Conservation (phyloP, 306 rosid genomes). For the Quercus mongolica region DNA sequence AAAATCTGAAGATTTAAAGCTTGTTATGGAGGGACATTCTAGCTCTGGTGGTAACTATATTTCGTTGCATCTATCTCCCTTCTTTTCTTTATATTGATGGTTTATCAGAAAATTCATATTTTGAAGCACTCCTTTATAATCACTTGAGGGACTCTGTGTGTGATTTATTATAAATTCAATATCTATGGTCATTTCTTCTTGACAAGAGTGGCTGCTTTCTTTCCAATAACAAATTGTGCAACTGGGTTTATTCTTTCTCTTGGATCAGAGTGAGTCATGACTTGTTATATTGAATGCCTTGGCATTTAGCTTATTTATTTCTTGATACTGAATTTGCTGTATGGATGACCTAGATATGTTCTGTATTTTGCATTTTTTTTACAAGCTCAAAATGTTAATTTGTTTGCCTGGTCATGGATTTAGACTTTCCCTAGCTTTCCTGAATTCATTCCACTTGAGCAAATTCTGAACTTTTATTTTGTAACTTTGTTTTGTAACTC, state of each 20-base stretch:
- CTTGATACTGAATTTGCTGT: not conserved
- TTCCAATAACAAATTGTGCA: not conserved
- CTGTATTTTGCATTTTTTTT: not conserved
- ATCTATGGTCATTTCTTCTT: not conserved
- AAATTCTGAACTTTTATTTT: not conserved
- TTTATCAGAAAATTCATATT: not conserved
- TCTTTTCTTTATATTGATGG: not conserved
- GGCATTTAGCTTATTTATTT: not conserved
- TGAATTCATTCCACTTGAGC: not conserved
- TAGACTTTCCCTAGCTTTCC: not conserved
- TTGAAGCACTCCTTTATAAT: not conserved
- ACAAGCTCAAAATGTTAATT: not conserved
- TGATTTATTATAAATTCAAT: not conserved
- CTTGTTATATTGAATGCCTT: not conserved
- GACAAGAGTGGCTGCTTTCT: not conserved
- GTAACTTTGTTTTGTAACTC: not conserved
- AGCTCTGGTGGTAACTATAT: conserved; percentile 28
- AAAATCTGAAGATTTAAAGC: conserved; percentile 67
- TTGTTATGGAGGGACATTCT: conserved; percentile 48
- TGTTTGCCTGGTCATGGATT: not conserved
- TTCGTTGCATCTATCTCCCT: not conserved
- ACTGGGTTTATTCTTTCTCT: not conserved
- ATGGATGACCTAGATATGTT: not conserved
- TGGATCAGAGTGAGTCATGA: not conserved
- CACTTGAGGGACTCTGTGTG: not conserved